These are phyloP conservation scores for Lentinula sp. DNA, from an alignment of 768 basidiomycete genomes.

Conservation along the genomic window DNA sequence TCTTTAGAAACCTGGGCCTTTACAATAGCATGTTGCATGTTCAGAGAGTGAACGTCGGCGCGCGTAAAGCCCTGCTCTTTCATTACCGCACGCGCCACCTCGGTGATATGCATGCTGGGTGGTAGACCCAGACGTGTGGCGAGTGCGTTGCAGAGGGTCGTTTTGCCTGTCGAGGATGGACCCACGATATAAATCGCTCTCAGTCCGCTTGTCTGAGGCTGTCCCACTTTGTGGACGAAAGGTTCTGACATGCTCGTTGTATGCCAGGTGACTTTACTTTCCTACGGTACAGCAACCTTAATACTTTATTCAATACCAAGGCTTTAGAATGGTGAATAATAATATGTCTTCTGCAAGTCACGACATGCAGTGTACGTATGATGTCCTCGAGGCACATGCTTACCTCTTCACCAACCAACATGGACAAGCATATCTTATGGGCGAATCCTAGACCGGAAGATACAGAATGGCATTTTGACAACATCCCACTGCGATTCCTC, in stretches of 20 bases:
- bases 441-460: conserved; percentile 42
- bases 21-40: conserved; percentile 65
- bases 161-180: conserved; percentile 65
- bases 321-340: neutral
- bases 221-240: neutral
- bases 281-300: conserved; percentile 1
- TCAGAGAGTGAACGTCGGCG: conserved; percentile 37
- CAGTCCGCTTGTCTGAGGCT: neutral
- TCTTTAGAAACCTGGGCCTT: conserved; percentile 46
- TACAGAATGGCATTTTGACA: conserved; percentile 44
- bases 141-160: conserved; percentile 55
- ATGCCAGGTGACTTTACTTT: conserved; percentile 1
- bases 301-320: neutral
- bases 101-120: conserved; percentile 40
- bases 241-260: neutral
- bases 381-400: neutral
- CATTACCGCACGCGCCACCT: conserved; percentile 61
- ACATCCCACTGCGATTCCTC: conserved; percentile 15
- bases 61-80: conserved; percentile 45
- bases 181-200: conserved; percentile 39
- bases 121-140: conserved; percentile 33
- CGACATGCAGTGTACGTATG: neutral
- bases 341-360: neutral
- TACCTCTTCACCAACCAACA: conserved; percentile 15
- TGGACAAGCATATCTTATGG: conserved; percentile 31